phyloP scores from a whole-genome alignment of 2,329 filamentous ascomycete genomes.

The Aureobasidium sp. region DNA sequence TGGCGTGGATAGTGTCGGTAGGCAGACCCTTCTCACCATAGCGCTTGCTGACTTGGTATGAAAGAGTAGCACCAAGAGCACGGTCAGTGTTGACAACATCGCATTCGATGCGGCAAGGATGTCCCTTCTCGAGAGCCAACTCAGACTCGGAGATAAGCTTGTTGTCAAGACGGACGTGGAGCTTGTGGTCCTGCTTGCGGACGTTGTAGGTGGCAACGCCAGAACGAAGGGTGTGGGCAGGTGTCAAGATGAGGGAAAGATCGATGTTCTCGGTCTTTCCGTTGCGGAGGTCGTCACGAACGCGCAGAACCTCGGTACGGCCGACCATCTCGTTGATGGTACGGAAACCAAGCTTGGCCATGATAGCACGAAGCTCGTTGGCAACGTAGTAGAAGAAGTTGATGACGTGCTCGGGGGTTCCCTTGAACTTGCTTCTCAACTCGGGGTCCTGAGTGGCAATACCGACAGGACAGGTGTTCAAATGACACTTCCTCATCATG shows the following conservation, averaged over 20 bases:
- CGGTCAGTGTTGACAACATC: conserved; percentile 96
- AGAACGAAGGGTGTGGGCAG: conserved; percentile 89
- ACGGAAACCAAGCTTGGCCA: conserved; percentile 90
- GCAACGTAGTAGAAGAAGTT: conserved; percentile 99
- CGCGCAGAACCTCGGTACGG: conserved; percentile 75
- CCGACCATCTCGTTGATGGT: conserved; percentile 98
- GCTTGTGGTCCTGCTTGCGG: conserved; percentile 91
- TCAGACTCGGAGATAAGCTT: conserved; percentile 95
- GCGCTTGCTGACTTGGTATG: conserved; percentile 89
- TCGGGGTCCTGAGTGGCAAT: conserved; percentile 96
- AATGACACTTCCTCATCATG: conserved; percentile 72
- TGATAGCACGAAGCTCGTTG: conserved; percentile 92
- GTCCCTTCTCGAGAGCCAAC: conserved; percentile 85
- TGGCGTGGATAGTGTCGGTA: conserved; percentile 89
- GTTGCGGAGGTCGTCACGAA: conserved; percentile 80
- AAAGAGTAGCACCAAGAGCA: conserved; percentile 85
- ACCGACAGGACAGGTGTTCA: conserved; percentile 80
- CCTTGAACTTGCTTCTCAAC: conserved; percentile 85
- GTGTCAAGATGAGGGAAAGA: conserved; percentile 83
- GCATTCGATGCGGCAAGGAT: conserved; percentile 88
- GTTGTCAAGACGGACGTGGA: conserved; percentile 90
- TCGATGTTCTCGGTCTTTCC: conserved; percentile 91
- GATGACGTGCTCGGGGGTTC: conserved; percentile 91
- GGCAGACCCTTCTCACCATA: conserved; percentile 86
- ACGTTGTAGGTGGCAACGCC: conserved; percentile 96